A percentile compares a stretch with the other conserved stretches of the same genome.
phyloP scores from a whole-genome alignment of 2,329 filamentous ascomycete genomes.

The Hypoxylon sp. region DNA sequence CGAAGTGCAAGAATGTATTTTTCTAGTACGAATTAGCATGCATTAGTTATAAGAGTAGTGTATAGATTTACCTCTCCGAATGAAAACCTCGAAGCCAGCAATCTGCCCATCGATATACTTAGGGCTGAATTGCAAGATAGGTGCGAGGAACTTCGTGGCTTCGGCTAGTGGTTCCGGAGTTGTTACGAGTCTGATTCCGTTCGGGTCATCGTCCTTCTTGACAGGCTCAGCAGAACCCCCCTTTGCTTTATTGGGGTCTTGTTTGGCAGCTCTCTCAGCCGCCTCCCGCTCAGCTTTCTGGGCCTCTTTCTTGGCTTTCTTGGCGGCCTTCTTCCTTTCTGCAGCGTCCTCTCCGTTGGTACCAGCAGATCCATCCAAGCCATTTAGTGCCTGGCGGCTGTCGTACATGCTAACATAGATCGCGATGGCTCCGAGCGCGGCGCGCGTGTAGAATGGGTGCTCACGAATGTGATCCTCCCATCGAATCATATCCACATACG shows the following conservation, averaged over 20 bases:
- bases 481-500: conserved; percentile 94
- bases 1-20: conserved; percentile 89
- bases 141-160: conserved; percentile 84
- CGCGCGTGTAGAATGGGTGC: conserved; percentile 90
- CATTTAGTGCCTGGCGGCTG: conserved; percentile 71
- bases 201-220: conserved; percentile 90
- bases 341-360: conserved; percentile 63
- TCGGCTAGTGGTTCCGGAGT: conserved; percentile 85
- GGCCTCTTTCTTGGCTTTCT: conserved; percentile 87
- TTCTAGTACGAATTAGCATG: conserved; percentile 58
- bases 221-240: conserved; percentile 71
- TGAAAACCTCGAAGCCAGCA: conserved; percentile 88
- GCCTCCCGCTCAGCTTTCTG: conserved; percentile 79
- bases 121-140: conserved; percentile 83
- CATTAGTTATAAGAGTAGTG: neutral
- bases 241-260: conserved; percentile 82
- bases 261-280: conserved; percentile 78
- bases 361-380: conserved; percentile 62
- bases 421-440: conserved; percentile 81
- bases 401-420: conserved; percentile 84
- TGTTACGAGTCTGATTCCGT: conserved; percentile 79
- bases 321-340: conserved; percentile 85
- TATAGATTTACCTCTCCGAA: conserved; percentile 79
- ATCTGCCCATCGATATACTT: conserved; percentile 83
- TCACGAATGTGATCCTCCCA: conserved; percentile 94